Conservation (phyloP, 1,284 basidiomycete genomes). For the Irpex sp. region DNA sequence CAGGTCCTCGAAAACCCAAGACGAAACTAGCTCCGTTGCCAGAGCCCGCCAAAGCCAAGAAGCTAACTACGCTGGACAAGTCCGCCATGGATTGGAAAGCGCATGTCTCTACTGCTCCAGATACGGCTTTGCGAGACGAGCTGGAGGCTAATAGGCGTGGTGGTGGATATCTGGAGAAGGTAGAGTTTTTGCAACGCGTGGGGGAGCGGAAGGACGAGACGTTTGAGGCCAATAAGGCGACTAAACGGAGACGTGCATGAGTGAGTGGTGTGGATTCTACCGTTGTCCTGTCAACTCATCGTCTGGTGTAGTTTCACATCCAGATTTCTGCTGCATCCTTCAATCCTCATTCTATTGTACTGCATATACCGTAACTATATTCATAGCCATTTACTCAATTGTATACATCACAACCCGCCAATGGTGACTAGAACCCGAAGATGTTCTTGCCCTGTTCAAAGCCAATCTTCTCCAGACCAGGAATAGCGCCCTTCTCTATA, state of each 20-base stretch:
- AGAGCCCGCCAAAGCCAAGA: conserved; percentile 53
- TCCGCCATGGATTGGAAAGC: conserved; percentile 79
- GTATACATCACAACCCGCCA: too few relatives aligned
- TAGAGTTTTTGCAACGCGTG: conserved; percentile 75
- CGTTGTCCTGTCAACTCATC: not conserved
- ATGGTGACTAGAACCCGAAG: conserved; percentile 16
- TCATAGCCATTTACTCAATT: too few relatives aligned
- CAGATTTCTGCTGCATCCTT: not conserved
- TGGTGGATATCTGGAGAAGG: conserved; percentile 78
- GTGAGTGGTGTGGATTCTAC: not conserved
- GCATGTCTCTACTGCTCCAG: conserved; percentile 47
- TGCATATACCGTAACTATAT: too few relatives aligned
- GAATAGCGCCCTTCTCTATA: conserved; percentile 19
- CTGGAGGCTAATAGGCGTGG: conserved; percentile 68
- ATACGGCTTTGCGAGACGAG: conserved; percentile 53
- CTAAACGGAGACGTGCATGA: conserved; percentile 50
- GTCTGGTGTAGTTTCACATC: not conserved
- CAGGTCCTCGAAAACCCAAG: conserved; percentile 66
- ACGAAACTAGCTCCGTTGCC: conserved; percentile 48
- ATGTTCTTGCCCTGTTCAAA: conserved; percentile 19
- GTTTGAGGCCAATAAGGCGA: conserved; percentile 50
- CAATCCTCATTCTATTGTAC: not conserved
- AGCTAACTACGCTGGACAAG: conserved; percentile 78
- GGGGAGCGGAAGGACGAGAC: conserved; percentile 64
- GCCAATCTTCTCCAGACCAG: conserved; percentile 18